These are phyloP conservation scores for Calocybe indica DNA, from an alignment of 768 basidiomycete genomes.

Conservation along the genomic window DNA sequence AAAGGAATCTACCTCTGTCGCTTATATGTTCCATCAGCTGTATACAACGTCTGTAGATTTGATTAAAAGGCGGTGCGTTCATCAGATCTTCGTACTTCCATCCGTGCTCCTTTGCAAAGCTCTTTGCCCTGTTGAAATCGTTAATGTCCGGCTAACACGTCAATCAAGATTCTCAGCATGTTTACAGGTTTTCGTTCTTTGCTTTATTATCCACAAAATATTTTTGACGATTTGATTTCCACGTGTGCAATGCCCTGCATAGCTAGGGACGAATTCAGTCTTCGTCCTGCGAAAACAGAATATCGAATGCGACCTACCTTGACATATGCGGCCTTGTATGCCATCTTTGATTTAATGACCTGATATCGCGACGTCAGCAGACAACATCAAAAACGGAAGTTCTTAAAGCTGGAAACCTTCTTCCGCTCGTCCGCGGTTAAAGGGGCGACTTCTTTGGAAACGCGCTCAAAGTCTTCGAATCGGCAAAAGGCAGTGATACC, in stretches of 20 bases:
- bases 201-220: neutral
- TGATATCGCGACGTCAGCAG: neutral
- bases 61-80: constrained; percentile 30
- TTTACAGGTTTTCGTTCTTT: constrained; percentile 16
- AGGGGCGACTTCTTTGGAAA: too few relatives aligned
- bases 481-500: too few relatives aligned
- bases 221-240: constrained; percentile 6
- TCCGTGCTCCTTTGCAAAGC: constrained; percentile 30
- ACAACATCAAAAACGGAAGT: too few relatives aligned
- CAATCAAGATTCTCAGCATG: neutral
- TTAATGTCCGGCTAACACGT: neutral
- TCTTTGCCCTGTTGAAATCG: constrained; percentile 23
- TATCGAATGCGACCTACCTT: constrained; percentile 2
- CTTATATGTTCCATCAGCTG: too few relatives aligned
- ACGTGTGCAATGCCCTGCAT: constrained; percentile 4
- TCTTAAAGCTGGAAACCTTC: too few relatives aligned
- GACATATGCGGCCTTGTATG: constrained; percentile 7
- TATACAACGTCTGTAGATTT: constrained; percentile 29
- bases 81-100: constrained; percentile 39
- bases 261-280: constrained; percentile 5
- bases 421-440: too few relatives aligned
- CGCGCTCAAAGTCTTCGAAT: too few relatives aligned
- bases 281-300: neutral
- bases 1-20: too few relatives aligned
- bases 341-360: constrained; percentile 4